Conservation (phyloP, 129 eudicot genomes). For the Smallanthus sonchifolius region DNA sequence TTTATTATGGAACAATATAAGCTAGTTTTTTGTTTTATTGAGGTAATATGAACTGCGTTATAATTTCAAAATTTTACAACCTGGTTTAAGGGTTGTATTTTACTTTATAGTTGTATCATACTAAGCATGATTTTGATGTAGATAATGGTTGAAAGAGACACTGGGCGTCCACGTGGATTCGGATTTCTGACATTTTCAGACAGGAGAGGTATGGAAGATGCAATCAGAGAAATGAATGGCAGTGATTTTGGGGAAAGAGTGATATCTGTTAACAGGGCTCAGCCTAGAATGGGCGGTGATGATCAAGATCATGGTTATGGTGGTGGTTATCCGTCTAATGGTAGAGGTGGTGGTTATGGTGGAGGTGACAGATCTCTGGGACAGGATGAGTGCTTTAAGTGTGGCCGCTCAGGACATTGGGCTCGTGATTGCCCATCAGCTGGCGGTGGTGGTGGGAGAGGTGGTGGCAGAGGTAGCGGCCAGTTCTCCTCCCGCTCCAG, state of each 20-base stretch:
- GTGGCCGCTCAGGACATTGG: slow-evolving; percentile 96
- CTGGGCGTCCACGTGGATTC: slow-evolving; percentile 97
- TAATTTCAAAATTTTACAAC: neutral
- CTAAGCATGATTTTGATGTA: slow-evolving; percentile 35
- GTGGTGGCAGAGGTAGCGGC: slow-evolving; percentile 34
- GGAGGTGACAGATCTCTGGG: slow-evolving; percentile 69
- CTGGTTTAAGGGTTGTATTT: neutral
- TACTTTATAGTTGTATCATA: slow-evolving; percentile 8
- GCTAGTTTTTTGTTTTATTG: neutral
- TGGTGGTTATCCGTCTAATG: slow-evolving; percentile 60
- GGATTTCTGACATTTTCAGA: slow-evolving; percentile 95
- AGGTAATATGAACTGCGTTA: neutral
- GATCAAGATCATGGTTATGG: slow-evolving; percentile 62
- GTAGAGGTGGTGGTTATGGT: slow-evolving; percentile 62
- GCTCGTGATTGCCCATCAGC: slow-evolving; percentile 93
- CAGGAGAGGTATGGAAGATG: slow-evolving; percentile 88
- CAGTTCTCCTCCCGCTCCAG: slow-evolving; percentile 61
- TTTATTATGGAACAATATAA: neutral
- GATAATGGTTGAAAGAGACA: slow-evolving; percentile 94
- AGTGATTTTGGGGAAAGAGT: slow-evolving; percentile 71
- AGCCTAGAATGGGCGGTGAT: slow-evolving; percentile 72
- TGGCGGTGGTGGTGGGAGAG: slow-evolving; percentile 48
- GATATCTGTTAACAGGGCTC: slow-evolving; percentile 91
- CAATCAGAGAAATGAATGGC: slow-evolving; percentile 86
- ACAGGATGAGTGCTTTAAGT: slow-evolving; percentile 88